Base-by-base conservation (phyloP, 2,329 filamentous ascomycete genomes). In the Exophiala oligosperma region DNA sequence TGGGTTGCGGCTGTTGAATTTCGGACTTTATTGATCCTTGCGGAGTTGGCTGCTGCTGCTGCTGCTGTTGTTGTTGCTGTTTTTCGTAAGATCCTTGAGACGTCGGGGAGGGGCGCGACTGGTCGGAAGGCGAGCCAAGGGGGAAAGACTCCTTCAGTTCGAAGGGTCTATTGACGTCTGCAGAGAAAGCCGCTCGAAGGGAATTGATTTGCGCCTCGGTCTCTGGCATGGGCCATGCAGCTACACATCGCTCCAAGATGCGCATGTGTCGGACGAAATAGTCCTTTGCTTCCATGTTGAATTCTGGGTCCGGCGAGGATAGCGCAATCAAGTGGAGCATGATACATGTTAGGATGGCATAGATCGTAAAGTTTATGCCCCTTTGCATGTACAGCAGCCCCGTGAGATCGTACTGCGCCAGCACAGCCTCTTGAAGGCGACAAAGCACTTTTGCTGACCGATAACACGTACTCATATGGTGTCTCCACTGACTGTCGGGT, bases 211-310 rank as follows among this genome's bases (percentile, higher is more conserved):
- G 92, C 53, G 86, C 87, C 71, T 95, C 88, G 76, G 96, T 89
- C 67, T 97, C 92, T 2, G 90, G 88, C 83, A 95, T 91, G 1
- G 91, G 89, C 89, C 91, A 95, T 3, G 87, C 86, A 7, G 83
- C 81, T 70, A 91, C 90, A 66, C 92, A 94, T 64, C 86, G 87
- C 72, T 97, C 93, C 57, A 97, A 79, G 38, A 97, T 88, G 55
- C 92, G 86, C 93, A 97, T 97, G 68, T 97, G 92, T 49, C 93
- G 84, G 1, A 91, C 89, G 69, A 97, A 97, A 71, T 89, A 97
- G 61, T 93, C 89, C 32, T 90, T 84, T 4, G 93, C 91, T 71
- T 96, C 91, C 0, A 81, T 79, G 70, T 94, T 92, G 57, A 96
- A 83, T 40, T 94, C 90, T 1, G 91, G 90, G 71, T 97, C 92